A percentile compares a stretch with the other conserved stretches of the same genome.
phyloP scores from a whole-genome alignment of 345 rosid species.

The Erysimum cheiranthoides region DNA sequence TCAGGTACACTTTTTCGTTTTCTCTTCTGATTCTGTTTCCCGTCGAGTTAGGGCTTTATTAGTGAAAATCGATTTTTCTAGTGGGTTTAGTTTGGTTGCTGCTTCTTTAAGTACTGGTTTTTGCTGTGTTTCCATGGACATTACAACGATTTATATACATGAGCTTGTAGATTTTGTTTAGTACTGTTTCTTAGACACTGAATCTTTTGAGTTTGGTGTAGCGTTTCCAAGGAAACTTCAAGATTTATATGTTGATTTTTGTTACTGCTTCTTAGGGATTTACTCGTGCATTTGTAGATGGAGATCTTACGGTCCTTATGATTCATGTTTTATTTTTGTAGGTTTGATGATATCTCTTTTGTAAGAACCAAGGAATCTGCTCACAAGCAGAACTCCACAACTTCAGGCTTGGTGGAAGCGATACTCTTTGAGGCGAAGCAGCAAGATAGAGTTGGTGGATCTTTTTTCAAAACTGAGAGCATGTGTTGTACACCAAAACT shows the following conservation, averaged over 20 bases:
- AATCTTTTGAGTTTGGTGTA: not conserved
- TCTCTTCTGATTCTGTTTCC: slow-evolving; percentile 1
- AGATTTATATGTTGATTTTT: not conserved
- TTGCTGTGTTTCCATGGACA: not conserved
- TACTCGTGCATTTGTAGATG: not conserved
- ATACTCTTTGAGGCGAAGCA: slow-evolving; percentile 75
- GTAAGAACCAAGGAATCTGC: slow-evolving; percentile 70
- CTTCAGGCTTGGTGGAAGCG: slow-evolving; percentile 78
- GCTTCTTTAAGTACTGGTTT: not conserved
- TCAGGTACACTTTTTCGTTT: slow-evolving; percentile 49
- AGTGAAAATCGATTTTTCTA: not conserved
- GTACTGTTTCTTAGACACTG: not conserved
- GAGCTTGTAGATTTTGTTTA: not conserved
- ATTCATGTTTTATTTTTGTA: slow-evolving; percentile 6
- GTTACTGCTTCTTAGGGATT: not conserved
- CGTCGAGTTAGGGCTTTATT: not conserved
- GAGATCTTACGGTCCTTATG: no score
- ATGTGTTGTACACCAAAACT: slow-evolving; percentile 64
- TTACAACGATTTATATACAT: not conserved
- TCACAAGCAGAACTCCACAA: slow-evolving; percentile 48
- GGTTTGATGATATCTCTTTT: slow-evolving; percentile 77
- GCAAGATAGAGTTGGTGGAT: slow-evolving; percentile 68
- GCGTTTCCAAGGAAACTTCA: not conserved
- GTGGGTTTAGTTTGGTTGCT: not conserved
- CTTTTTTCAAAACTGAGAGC: slow-evolving; percentile 52